Evolutionary conservation across 768 basidiomycete genomes (phyloP).

Genomic region (Phylloporus arenicola): DNA sequence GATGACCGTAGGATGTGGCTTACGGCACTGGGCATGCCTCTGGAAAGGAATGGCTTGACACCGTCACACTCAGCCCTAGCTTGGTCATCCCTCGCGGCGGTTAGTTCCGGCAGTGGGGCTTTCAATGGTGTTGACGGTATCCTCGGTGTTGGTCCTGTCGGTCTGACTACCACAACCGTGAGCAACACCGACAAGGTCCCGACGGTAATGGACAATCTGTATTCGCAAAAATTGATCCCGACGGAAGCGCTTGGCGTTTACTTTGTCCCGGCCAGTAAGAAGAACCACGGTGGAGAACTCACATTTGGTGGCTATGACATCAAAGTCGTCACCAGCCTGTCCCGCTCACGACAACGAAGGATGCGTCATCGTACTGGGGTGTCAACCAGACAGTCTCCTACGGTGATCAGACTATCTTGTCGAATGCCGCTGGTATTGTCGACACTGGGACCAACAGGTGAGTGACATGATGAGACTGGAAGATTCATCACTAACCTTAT

Average conservation of each 20-base stretch:
- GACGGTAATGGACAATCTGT: slow-evolving; percentile 34
- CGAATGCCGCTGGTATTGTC: slow-evolving; percentile 22
- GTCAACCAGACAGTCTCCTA: slow-evolving; percentile 25
- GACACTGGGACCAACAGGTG: slow-evolving; percentile 25
- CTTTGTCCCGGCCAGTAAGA: slow-evolving; percentile 20
- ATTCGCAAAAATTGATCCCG: slow-evolving; percentile 22
- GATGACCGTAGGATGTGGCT: not conserved
- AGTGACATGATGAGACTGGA: not conserved
- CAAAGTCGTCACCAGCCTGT: slow-evolving; percentile 7
- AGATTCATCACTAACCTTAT: not conserved
- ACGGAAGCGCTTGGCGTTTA: slow-evolving; percentile 26
- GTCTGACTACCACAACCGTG: slow-evolving; percentile 27
- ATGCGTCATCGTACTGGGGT: slow-evolving; percentile 25
- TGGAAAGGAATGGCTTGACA: slow-evolving; percentile 1
- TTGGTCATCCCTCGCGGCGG: slow-evolving; percentile 18
- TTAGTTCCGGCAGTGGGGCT: slow-evolving; percentile 4
- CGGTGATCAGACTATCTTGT: slow-evolving; percentile 13
- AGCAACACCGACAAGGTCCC: slow-evolving; percentile 10
- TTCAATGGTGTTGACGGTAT: not conserved
- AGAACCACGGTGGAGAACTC: slow-evolving; percentile 13
- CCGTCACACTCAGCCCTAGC: not conserved
- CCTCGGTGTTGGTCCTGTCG: slow-evolving; percentile 27
- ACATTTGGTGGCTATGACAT: slow-evolving; percentile 23
- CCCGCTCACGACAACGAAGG: slow-evolving; percentile 19
- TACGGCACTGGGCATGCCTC: not conserved